Evolutionary conservation across 139 green algal genomes (phyloP).

Genomic region (Tetraselmis chui): DNA sequence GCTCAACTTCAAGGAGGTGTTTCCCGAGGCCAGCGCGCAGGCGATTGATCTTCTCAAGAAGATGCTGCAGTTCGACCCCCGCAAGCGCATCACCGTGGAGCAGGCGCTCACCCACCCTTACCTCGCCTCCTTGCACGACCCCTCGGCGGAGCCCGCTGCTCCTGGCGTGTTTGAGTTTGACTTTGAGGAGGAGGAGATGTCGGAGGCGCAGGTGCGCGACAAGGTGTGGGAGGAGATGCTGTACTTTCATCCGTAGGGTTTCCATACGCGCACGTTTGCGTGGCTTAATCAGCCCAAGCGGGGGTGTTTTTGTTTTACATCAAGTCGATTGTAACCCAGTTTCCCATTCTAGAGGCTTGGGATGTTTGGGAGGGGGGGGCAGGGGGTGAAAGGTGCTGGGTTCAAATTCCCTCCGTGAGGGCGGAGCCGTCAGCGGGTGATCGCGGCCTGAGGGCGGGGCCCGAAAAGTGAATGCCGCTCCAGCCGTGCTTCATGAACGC

Average conservation of each 20-base stretch:
- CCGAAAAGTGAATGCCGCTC: not conserved
- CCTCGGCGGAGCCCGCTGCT: constrained; percentile 54
- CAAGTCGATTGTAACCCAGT: no score
- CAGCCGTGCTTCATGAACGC: not conserved
- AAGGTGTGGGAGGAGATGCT: constrained; percentile 75
- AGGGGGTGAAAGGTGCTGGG: no score
- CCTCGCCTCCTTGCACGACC: constrained; percentile 78
- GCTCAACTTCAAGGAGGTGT: constrained; percentile 48
- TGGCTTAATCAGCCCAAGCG: no score
- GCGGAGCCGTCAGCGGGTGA: not conserved
- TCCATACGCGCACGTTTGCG: no score
- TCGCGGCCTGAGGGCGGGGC: not conserved
- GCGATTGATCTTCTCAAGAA: constrained; percentile 79
- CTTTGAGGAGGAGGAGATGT: constrained; percentile 81
- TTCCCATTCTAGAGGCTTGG: no score
- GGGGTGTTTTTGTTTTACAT: no score
- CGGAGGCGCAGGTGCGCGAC: constrained; percentile 57
- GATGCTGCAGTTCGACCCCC: constrained; percentile 90
- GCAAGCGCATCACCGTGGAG: constrained; percentile 73
- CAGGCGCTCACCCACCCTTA: constrained; percentile 84
- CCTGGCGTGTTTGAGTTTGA: constrained; percentile 76
- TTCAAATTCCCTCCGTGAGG: not conserved
- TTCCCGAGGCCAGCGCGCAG: constrained; percentile 58
- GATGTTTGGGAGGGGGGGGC: no score
- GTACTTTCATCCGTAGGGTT: constrained; percentile 50